A percentile compares a stretch with the other conserved stretches of the same genome.
Conservation (phyloP, 2,329 filamentous ascomycete genomes). For the Fusarium irregulare region DNA sequence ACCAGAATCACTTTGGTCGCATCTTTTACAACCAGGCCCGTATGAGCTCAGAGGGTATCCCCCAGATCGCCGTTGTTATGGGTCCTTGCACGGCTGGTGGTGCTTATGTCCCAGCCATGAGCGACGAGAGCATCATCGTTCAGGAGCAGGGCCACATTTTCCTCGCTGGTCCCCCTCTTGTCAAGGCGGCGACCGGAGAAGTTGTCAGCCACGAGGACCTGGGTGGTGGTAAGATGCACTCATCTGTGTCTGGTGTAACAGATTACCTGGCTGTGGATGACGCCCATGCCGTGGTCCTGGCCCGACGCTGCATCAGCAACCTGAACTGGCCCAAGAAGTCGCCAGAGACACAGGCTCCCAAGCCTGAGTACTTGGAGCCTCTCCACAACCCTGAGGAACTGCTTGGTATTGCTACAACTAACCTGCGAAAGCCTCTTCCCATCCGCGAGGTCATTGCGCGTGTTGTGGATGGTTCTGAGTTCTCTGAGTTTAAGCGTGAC, state of each 20-base stretch:
- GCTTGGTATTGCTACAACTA: slow-evolving; percentile 88
- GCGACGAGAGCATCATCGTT: slow-evolving; percentile 96
- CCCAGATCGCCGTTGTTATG: slow-evolving; percentile 96
- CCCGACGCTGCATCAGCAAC: slow-evolving; percentile 84
- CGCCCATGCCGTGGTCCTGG: slow-evolving; percentile 88
- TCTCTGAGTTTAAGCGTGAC: slow-evolving; percentile 93
- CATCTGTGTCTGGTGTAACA: slow-evolving; percentile 89
- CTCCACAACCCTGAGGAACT: slow-evolving; percentile 84
- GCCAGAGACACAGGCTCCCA: slow-evolving; percentile 53
- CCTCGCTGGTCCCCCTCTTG: slow-evolving; percentile 90
- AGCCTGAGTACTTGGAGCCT: slow-evolving; percentile 73
- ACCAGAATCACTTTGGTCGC: slow-evolving; percentile 92
- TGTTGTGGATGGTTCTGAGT: slow-evolving; percentile 89
- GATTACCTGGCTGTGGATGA: slow-evolving; percentile 97
- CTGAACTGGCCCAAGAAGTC: slow-evolving; percentile 81
- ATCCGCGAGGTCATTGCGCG: slow-evolving; percentile 92
- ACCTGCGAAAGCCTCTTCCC: slow-evolving; percentile 85
- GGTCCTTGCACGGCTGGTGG: slow-evolving; percentile 95
- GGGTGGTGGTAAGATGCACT: slow-evolving; percentile 90
- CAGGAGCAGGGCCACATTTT: slow-evolving; percentile 97
- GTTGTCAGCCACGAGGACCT: slow-evolving; percentile 90
- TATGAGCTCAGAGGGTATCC: slow-evolving; percentile 90
- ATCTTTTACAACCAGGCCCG: slow-evolving; percentile 98
- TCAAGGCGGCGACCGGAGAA: slow-evolving; percentile 96
- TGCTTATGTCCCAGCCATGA: slow-evolving; percentile 97